Base-by-base conservation (phyloP, 2,329 filamentous ascomycete genomes). In the Trichoderma hamatum region DNA sequence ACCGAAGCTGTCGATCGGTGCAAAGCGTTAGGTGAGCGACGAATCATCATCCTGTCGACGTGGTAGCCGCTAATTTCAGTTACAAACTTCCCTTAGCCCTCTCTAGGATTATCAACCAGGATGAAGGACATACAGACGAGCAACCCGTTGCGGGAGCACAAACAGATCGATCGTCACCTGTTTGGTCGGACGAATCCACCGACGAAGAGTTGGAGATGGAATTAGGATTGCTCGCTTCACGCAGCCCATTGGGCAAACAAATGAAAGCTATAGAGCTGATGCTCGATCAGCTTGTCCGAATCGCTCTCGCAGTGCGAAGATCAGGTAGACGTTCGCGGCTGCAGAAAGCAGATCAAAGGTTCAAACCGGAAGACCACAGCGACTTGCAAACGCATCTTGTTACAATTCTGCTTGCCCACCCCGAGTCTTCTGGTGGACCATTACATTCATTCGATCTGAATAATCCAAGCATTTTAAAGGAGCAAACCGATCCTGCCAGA, bases 231-330 rank as follows among this genome's bases (percentile, higher is more conserved):
- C 26, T 39, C n/a, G 11, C 14, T 26, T 61, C 58, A 46, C 34
- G 26, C 58, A 30, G 39, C 24, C n/a, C 34, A 16, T 56, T 69
- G 9, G 14, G 28, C 16, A 51, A 52, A 46, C 34, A 52, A 16
- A 70, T 58, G 51, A 55, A 67, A 36, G 34, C 60, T 51, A 62
- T 46, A 16, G 68, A 67, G 49, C 52, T 62, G 28, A 59, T 70
- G 30, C 63, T 70, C 4, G 68, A 67, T 43, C 68, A 70, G 21
- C 68, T 70, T 49, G 43, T 55, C 6, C 60, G 61, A 54, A 64
- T 70, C n/a, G 68, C 62, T 28, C 60, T 56, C 21, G 58, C 68
- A 32, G 66, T 70, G 13, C 63, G 68, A 67, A 62, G 66, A n/a
- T 70, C 68, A 11, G 63, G 68, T 14, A 70, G 56, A 5, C 51